Evolutionary conservation across 768 basidiomycete species (phyloP).

Genomic region (Gyrodon lividus): DNA sequence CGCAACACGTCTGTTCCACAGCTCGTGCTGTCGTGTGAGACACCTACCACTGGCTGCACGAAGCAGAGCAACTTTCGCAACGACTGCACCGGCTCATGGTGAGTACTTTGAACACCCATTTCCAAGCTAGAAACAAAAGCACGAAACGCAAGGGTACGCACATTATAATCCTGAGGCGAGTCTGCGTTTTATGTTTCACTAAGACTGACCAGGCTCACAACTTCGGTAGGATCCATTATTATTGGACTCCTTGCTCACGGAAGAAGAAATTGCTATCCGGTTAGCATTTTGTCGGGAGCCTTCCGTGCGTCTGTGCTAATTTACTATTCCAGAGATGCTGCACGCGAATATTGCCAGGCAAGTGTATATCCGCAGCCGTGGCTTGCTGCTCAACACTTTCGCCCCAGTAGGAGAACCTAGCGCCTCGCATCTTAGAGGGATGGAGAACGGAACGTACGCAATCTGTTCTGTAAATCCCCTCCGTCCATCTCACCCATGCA

Average conservation of each 20-base stretch:
- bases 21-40: conserved; percentile 10
- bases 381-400: not conserved
- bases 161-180: conserved; percentile 24
- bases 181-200: not conserved
- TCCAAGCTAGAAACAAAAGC: not conserved
- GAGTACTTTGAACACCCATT: conserved; percentile 5
- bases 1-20: conserved; percentile 3
- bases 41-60: conserved; percentile 11
- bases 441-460: conserved; percentile 82
- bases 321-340: conserved; percentile 59
- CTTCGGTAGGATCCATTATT: conserved; percentile 75
- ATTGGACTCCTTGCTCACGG: conserved; percentile 76
- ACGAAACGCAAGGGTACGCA: conserved; percentile 14
- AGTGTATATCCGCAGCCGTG: conserved; percentile 16
- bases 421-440: conserved; percentile 85
- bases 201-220: conserved; percentile 3
- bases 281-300: conserved; percentile 31
- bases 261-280: conserved; percentile 90
- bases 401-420: conserved; percentile 65
- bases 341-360: conserved; percentile 77
- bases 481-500: not conserved
- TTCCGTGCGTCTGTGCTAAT: not conserved
- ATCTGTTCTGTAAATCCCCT: not conserved
- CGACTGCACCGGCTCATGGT: conserved; percentile 18
- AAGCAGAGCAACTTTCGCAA: conserved; percentile 14